Conservation (phyloP, 169 alveolate genomes). For the Besnoitia besnoiti region DNA sequence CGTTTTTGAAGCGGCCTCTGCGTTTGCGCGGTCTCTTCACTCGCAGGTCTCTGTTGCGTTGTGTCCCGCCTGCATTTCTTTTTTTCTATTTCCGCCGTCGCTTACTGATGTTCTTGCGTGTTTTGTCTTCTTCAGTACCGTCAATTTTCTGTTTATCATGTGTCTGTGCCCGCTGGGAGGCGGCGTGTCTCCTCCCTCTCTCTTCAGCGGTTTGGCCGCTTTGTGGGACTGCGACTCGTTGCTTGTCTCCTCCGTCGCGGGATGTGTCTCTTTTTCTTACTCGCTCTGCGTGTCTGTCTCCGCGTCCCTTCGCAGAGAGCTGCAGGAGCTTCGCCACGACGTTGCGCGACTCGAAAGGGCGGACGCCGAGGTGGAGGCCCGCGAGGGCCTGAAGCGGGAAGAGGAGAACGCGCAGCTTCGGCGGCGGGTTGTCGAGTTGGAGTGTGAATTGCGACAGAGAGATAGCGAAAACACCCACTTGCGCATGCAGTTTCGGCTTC, state of each 20-base stretch:
- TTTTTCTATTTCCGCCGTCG: no score
- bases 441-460: not conserved
- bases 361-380: not conserved
- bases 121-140: no score
- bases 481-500: not conserved
- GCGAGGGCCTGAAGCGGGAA: not conserved
- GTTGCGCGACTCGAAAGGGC: not conserved
- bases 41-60: no score
- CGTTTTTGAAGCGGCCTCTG: no score
- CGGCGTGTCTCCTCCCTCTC: no score
- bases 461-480: not conserved
- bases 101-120: no score
- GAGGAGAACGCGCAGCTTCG: not conserved
- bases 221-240: no score
- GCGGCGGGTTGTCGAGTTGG: not conserved
- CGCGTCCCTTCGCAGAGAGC: not conserved
- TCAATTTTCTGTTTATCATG: no score
- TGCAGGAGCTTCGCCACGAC: not conserved
- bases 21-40: no score
- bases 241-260: not conserved
- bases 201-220: no score
- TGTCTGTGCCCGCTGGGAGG: no score
- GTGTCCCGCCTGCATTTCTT: no score
- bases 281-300: not conserved
- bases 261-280: not conserved